Evolutionary conservation across 495 filamentous ascomycete genomes (phyloP).

Genomic region (Trichocladium antarcticum): DNA sequence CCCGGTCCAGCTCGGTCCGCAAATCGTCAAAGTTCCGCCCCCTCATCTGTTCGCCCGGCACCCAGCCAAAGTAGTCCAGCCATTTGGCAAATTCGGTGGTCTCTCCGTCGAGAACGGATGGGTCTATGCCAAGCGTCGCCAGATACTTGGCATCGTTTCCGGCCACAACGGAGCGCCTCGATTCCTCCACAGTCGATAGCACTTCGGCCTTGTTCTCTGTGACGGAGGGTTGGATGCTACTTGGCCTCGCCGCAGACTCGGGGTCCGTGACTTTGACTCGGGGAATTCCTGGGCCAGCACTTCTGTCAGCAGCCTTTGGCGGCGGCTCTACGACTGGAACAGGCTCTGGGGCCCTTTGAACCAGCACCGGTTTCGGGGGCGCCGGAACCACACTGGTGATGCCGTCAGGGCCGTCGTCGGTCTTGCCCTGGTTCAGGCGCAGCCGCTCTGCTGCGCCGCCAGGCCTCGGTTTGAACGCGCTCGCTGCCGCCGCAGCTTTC

Average conservation of each 20-base stretch:
- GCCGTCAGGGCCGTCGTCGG: slow-evolving; percentile 60
- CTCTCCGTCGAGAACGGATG: slow-evolving; percentile 53
- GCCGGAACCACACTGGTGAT: slow-evolving; percentile 80
- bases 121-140: slow-evolving; percentile 62
- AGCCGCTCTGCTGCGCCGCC: slow-evolving; percentile 72
- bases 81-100: slow-evolving; percentile 58
- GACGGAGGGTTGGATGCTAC: slow-evolving; percentile 29
- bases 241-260: slow-evolving; percentile 23
- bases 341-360: slow-evolving; percentile 20
- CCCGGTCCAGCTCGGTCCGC: slow-evolving; percentile 70
- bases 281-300: slow-evolving; percentile 28
- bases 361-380: slow-evolving; percentile 40
- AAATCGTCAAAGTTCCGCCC: slow-evolving; percentile 69
- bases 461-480: slow-evolving; percentile 70
- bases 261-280: slow-evolving; percentile 42
- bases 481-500: slow-evolving; percentile 71
- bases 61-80: slow-evolving; percentile 85
- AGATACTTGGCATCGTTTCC: slow-evolving; percentile 72
- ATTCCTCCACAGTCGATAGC: slow-evolving; percentile 23
- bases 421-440: slow-evolving; percentile 44
- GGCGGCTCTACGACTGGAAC: slow-evolving; percentile 14
- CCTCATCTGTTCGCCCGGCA: slow-evolving; percentile 55
- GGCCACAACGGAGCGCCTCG: slow-evolving; percentile 49
- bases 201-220: slow-evolving; percentile 36
- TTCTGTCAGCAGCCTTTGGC: slow-evolving; percentile 24